These are phyloP conservation scores for Phytopythium vexans DNA, from an alignment of 352 stramenopile genomes.

Conservation along the genomic window DNA sequence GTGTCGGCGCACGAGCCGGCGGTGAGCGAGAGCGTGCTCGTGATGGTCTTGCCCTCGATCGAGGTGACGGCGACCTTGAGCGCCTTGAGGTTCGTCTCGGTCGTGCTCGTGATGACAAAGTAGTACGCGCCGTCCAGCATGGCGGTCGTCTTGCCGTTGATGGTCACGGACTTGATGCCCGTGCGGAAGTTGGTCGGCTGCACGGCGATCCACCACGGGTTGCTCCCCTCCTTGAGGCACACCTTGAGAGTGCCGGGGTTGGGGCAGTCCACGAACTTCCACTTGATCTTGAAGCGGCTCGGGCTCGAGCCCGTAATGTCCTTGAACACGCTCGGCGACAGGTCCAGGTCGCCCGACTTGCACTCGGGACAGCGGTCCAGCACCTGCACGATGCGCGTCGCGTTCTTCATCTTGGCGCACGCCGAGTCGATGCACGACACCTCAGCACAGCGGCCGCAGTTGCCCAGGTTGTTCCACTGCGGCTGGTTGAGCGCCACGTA, in stretches of 20 bases:
- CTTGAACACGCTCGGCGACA: conserved; percentile 28
- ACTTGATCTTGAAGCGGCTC: conserved; percentile 23
- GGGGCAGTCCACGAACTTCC: conserved; percentile 43
- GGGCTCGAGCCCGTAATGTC: conserved; percentile 23
- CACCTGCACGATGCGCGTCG: conserved; percentile 16
- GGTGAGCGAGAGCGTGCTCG: conserved; percentile 19
- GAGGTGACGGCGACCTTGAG: conserved; percentile 30
- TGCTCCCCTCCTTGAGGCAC: conserved; percentile 37
- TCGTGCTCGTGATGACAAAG: conserved; percentile 24
- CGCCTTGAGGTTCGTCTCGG: conserved; percentile 9
- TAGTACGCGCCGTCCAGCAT: conserved; percentile 35
- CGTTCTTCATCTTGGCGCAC: conserved; percentile 18
- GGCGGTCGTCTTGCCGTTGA: conserved; percentile 19
- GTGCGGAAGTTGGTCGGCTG: conserved; percentile 34
- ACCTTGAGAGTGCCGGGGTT: conserved; percentile 24
- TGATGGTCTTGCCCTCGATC: conserved; percentile 21
- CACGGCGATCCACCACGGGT: conserved; percentile 30
- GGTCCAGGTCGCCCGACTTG: conserved; percentile 30
- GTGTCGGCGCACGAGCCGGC: conserved; percentile 27
- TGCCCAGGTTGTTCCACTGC: conserved; percentile 33
- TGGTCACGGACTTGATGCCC: conserved; percentile 32
- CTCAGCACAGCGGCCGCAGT: conserved; percentile 44
- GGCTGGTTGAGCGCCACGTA: conserved; percentile 49
- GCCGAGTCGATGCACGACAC: conserved; percentile 26
- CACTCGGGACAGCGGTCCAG: conserved; percentile 40